Evolutionary conservation across 495 filamentous ascomycete genomes (phyloP).

Genomic region (Letharia columbiana): DNA sequence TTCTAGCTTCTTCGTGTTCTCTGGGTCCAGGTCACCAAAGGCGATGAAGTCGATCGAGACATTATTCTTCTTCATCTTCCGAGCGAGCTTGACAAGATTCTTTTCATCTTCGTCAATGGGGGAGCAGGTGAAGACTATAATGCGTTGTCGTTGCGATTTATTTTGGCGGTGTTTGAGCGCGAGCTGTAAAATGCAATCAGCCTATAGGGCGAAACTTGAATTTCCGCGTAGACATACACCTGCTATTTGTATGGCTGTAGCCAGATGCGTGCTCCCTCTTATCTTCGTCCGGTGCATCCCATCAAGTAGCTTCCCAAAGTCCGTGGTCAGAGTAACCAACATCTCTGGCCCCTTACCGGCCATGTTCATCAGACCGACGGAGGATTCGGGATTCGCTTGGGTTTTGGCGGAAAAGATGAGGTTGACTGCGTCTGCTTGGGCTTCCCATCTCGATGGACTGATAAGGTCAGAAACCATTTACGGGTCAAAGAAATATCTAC

Average conservation of each 20-base stretch:
- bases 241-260: conserved; percentile 90
- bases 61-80: conserved; percentile 96
- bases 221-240: conserved; percentile 52
- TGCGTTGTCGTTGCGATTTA: conserved; percentile 87
- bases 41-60: conserved; percentile 87
- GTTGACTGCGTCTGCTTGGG: conserved; percentile 87
- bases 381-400: conserved; percentile 88
- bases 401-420: conserved; percentile 93
- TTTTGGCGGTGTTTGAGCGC: conserved; percentile 98
- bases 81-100: conserved; percentile 77
- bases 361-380: conserved; percentile 98
- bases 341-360: conserved; percentile 94
- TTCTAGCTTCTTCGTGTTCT: conserved; percentile 83
- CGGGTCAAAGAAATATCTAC: no score
- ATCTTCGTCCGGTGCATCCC: conserved; percentile 94
- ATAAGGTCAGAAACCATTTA: not conserved
- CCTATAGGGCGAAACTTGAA: not conserved
- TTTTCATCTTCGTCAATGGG: conserved; percentile 85
- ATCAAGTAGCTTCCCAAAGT: conserved; percentile 89
- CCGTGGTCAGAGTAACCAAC: conserved; percentile 86
- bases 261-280: conserved; percentile 72
- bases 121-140: conserved; percentile 92
- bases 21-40: conserved; percentile 86
- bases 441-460: conserved; percentile 87
- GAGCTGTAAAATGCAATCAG: conserved; percentile 45